Conservation (phyloP, 2,329 filamentous ascomycete species). For the Fusarium tuaranense region DNA sequence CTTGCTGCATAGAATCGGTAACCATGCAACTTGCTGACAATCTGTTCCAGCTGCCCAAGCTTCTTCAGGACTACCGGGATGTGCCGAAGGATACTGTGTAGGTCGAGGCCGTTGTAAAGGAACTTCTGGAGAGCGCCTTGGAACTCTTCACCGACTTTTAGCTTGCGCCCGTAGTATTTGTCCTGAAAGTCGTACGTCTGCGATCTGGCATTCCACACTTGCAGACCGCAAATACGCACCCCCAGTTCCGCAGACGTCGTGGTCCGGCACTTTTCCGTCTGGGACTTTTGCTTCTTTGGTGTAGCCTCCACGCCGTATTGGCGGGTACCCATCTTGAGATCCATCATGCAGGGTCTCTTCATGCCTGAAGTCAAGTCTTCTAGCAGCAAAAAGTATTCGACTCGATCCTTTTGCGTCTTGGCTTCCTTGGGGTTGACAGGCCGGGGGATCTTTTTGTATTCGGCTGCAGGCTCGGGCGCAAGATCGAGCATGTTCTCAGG, state of each 20-base stretch:
- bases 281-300: constrained; percentile 92
- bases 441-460: constrained; percentile 60
- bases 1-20: constrained; percentile 98
- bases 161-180: constrained; percentile 93
- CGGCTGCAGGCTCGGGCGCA: neutral
- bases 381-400: constrained; percentile 92
- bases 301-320: constrained; percentile 95
- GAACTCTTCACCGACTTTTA: constrained; percentile 90
- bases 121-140: constrained; percentile 89
- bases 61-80: constrained; percentile 91
- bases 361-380: constrained; percentile 97
- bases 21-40: constrained; percentile 81
- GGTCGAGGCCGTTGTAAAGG: constrained; percentile 88
- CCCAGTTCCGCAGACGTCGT: constrained; percentile 94
- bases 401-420: constrained; percentile 73
- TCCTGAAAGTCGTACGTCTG: constrained; percentile 95
- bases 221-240: constrained; percentile 93
- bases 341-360: constrained; percentile 95
- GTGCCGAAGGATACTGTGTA: constrained; percentile 83
- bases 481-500: constrained; percentile 34
- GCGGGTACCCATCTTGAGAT: constrained; percentile 98
- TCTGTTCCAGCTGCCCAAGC: constrained; percentile 83
- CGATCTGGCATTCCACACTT: constrained; percentile 90
- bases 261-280: constrained; percentile 89
- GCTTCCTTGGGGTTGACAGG: constrained; percentile 84